These are phyloP conservation scores for Rubroboletus satanas DNA, from an alignment of 768 basidiomycete species.

Conservation along the genomic window DNA sequence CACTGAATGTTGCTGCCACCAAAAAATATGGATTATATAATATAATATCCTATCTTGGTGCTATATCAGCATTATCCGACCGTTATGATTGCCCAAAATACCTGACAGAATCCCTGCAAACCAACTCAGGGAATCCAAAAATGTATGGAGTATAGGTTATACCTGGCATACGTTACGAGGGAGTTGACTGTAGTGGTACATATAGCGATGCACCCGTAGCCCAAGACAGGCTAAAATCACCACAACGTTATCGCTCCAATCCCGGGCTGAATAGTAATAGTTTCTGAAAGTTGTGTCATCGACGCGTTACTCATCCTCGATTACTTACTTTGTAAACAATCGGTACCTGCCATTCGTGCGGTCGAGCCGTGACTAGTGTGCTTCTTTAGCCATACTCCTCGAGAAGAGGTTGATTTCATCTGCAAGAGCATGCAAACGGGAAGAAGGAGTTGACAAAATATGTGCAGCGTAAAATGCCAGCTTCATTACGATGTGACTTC, in stretches of 20 bases:
- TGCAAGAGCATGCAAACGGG: constrained; percentile 38
- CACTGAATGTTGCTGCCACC: too few relatives aligned
- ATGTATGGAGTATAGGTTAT: too few relatives aligned
- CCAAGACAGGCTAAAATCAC: not conserved
- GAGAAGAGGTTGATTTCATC: constrained; percentile 38
- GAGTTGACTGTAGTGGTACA: not conserved
- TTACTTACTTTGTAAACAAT: not conserved
- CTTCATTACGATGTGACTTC: constrained; percentile 51
- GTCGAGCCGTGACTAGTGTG: not conserved
- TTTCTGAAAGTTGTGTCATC: not conserved
- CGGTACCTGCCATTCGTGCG: not conserved
- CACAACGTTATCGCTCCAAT: not conserved
- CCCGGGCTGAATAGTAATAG: not conserved
- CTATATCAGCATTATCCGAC: too few relatives aligned
- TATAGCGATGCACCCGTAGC: not conserved
- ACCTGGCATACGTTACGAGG: too few relatives aligned
- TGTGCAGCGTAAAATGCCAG: constrained; percentile 68
- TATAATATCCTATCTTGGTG: too few relatives aligned
- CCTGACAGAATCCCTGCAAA: too few relatives aligned
- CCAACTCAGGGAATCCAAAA: too few relatives aligned
- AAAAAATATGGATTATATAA: too few relatives aligned
- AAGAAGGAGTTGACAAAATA: constrained; percentile 45
- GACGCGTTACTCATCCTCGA: not conserved
- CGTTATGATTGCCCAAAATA: too few relatives aligned
- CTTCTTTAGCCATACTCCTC: constrained; percentile 24